Conservation (phyloP, 306 rosid genomes). For the Fragaria ananassa region DNA sequence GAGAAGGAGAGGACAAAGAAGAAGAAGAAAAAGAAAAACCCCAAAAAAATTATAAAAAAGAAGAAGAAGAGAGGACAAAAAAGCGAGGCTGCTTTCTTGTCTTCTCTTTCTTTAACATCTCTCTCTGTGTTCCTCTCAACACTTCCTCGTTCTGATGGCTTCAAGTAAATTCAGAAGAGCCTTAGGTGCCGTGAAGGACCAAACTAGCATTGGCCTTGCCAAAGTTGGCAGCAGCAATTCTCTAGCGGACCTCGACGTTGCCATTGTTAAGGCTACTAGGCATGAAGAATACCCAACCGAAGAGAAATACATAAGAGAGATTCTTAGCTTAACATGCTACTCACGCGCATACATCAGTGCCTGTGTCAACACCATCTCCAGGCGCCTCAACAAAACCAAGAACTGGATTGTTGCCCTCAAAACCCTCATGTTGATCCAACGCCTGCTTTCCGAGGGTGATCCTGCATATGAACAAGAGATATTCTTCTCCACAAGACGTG, state of each 20-base stretch:
- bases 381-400: constrained; percentile 75
- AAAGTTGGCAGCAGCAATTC: constrained; percentile 86
- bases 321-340: constrained; percentile 83
- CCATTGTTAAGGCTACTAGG: constrained; percentile 85
- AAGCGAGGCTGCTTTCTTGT: constrained; percentile 20
- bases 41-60: not conserved
- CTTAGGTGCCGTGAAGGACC: constrained; percentile 89
- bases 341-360: constrained; percentile 67
- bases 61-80: constrained; percentile 5
- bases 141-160: constrained; percentile 34
- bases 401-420: constrained; percentile 85
- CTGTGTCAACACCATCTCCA: constrained; percentile 61
- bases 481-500: constrained; percentile 82
- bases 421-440: constrained; percentile 62
- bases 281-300: constrained; percentile 85
- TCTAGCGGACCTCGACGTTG: constrained; percentile 79
- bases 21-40: not conserved
- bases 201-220: constrained; percentile 87
- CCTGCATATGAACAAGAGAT: constrained; percentile 96
- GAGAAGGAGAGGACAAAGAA: constrained; percentile 18
- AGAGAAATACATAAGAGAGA: constrained; percentile 71
- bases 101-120: constrained; percentile 13
- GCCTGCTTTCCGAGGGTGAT: constrained; percentile 75
- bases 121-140: constrained; percentile 10
- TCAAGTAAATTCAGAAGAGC: constrained; percentile 73